Percentiles rank a stretch among this genome's conserved stretches.
phyloP scores from a whole-genome alignment of 1,284 basidiomycete genomes.

The Phellinidium pouzarii region DNA sequence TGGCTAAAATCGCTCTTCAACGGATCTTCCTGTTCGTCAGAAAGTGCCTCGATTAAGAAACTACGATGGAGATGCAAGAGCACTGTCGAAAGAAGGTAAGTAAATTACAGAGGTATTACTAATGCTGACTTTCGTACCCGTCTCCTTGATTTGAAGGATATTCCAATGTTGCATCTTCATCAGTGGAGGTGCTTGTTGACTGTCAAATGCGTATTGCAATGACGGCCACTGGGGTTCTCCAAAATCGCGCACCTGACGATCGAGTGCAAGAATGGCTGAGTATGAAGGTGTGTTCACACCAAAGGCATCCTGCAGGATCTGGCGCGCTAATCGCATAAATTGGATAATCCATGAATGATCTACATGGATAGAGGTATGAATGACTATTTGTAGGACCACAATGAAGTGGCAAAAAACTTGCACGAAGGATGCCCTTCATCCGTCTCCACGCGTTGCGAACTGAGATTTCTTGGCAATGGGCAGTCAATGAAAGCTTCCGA shows the following conservation, averaged over 20 bases:
- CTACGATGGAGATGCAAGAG: conserved; percentile 60
- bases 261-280: conserved; percentile 38
- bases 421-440: conserved; percentile 43
- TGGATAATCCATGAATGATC: conserved; percentile 52
- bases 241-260: conserved; percentile 48
- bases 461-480: conserved; percentile 42
- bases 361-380: too few species aligned
- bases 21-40: conserved; percentile 49
- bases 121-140: conserved; percentile 36
- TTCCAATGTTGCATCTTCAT: conserved; percentile 40
- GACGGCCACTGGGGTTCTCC: conserved; percentile 44
- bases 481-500: conserved; percentile 49
- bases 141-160: conserved; percentile 48
- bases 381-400: neutral
- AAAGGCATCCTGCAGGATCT: conserved; percentile 47
- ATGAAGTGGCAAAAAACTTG: neutral
- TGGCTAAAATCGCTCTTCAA: conserved; percentile 55
- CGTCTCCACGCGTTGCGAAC: conserved; percentile 31
- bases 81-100: conserved; percentile 31
- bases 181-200: conserved; percentile 21
- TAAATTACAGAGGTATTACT: neutral
- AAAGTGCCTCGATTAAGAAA: conserved; percentile 60
- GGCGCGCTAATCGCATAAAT: conserved; percentile 45
- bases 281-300: conserved; percentile 47
- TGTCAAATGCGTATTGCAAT: conserved; percentile 25